Evolutionary conservation across 345 rosid genomes (phyloP).

Genomic region (Arabidopsis thaliana): DNA sequence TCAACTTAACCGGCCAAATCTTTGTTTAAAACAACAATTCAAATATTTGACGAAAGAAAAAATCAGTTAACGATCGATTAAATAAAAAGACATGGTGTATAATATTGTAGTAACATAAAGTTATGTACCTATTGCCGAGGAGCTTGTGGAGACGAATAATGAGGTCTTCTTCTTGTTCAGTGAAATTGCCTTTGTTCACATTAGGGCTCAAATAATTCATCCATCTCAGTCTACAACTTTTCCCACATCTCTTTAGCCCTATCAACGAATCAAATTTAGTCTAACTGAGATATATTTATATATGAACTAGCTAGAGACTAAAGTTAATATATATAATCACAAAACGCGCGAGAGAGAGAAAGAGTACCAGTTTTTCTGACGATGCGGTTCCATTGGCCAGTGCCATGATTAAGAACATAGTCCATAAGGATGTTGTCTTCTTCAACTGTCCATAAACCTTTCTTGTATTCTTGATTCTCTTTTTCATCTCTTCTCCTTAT

Average conservation of each 20-base stretch:
- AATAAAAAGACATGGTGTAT: neutral
- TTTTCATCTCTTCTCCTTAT: constrained; percentile 25
- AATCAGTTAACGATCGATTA: too few species aligned
- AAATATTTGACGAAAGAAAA: too few species aligned
- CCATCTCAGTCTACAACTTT: constrained; percentile 67
- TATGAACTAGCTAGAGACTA: neutral
- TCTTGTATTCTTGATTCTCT: constrained; percentile 46
- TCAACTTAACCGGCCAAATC: neutral
- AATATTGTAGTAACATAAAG: neutral
- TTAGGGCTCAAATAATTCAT: constrained; percentile 57
- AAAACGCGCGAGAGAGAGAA: neutral
- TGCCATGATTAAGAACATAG: constrained; percentile 51
- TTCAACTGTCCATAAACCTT: constrained; percentile 62
- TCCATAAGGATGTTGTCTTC: constrained; percentile 60
- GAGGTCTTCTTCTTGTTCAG: constrained; percentile 61
- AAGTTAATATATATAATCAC: neutral
- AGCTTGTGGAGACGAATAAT: constrained; percentile 61
- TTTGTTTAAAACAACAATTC: neutral
- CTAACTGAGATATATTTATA: neutral
- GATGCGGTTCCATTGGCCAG: constrained; percentile 61
- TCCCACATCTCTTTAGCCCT: constrained; percentile 65
- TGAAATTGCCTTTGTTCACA: constrained; percentile 51
- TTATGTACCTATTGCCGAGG: constrained; percentile 57
- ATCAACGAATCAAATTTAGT: neutral
- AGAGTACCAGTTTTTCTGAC: constrained; percentile 53